These are phyloP conservation scores for Globisporangium okanoganense DNA, from an alignment of 352 stramenopile species.

Conservation along the genomic window DNA sequence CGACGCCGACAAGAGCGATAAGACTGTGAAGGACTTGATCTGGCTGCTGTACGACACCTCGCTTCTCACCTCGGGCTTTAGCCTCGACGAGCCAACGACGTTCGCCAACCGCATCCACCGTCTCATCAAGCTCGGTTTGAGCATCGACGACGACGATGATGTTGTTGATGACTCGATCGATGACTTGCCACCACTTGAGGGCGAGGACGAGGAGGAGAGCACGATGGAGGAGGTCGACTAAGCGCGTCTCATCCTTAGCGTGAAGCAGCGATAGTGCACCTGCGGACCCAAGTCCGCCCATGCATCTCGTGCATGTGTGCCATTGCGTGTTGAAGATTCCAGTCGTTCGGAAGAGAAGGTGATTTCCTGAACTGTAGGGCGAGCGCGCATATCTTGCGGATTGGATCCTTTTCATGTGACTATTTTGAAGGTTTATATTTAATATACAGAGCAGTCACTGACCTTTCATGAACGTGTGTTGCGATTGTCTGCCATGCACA, in stretches of 20 bases:
- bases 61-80: conserved; percentile 98
- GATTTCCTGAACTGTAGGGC: conserved; percentile 6
- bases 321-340: not conserved
- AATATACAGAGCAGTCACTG: conserved; percentile 32
- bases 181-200: conserved; percentile 96
- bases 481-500: not conserved
- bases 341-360: not conserved
- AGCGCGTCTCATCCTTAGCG: conserved; percentile 24
- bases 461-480: not conserved
- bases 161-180: conserved; percentile 93
- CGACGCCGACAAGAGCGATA: conserved; percentile 98
- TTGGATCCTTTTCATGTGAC: conserved; percentile 35
- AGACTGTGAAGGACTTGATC: conserved; percentile 99
- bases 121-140: conserved; percentile 98
- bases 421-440: conserved; percentile 70
- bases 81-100: conserved; percentile 97
- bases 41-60: conserved; percentile 99
- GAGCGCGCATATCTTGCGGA: conserved; percentile 24
- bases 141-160: conserved; percentile 98
- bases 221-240: conserved; percentile 99
- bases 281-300: not conserved
- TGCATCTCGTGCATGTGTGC: conserved; percentile 1
- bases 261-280: not conserved
- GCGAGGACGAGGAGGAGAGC: conserved; percentile 94
- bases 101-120: conserved; percentile 99